Evolutionary conservation across 805 yeast species (phyloP).

Genomic region (Starmerella vitae): DNA sequence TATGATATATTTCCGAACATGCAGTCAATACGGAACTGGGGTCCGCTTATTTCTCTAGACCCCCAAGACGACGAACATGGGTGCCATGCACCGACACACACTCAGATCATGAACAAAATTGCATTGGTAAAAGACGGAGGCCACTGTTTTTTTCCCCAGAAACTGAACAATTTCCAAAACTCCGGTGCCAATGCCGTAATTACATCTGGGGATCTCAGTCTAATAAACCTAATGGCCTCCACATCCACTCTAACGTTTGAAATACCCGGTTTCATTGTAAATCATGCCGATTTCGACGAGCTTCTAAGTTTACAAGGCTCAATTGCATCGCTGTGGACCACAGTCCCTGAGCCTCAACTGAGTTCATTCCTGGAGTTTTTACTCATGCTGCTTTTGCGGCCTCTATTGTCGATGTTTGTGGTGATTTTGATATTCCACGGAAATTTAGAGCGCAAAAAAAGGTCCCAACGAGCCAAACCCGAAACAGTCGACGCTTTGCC

Average conservation of each 20-base stretch:
- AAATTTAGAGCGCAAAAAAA: slow-evolving; percentile 27
- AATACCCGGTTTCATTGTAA: slow-evolving; percentile 42
- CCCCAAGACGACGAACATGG: slow-evolving; percentile 2
- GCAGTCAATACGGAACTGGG: neutral
- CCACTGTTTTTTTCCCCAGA: slow-evolving; percentile 39
- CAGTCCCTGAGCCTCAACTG: slow-evolving; percentile 13
- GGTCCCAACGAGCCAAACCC: slow-evolving; percentile 29
- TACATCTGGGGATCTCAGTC: slow-evolving; percentile 39
- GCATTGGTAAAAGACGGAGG: slow-evolving; percentile 37
- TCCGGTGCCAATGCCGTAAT: slow-evolving; percentile 40
- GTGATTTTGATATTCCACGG: slow-evolving; percentile 27
- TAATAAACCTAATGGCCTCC: neutral
- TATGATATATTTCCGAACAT: neutral
- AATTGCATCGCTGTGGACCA: slow-evolving; percentile 13
- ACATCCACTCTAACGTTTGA: slow-evolving; percentile 1
- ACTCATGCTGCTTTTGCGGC: slow-evolving; percentile 30
- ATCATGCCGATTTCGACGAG: slow-evolving; percentile 32
- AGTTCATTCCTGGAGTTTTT: slow-evolving; percentile 29
- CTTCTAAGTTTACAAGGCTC: slow-evolving; percentile 10
- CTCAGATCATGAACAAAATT: slow-evolving; percentile 13
- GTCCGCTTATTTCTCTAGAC: neutral
- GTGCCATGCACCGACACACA: slow-evolving; percentile 14
- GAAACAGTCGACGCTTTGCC: slow-evolving; percentile 29
- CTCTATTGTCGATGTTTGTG: slow-evolving; percentile 29
- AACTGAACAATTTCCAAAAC: slow-evolving; percentile 34